A percentile compares a stretch with the other conserved stretches of the same genome.
Conservation (phyloP, 2,329 filamentous ascomycete genomes). For the Lecanicillium sp. region DNA sequence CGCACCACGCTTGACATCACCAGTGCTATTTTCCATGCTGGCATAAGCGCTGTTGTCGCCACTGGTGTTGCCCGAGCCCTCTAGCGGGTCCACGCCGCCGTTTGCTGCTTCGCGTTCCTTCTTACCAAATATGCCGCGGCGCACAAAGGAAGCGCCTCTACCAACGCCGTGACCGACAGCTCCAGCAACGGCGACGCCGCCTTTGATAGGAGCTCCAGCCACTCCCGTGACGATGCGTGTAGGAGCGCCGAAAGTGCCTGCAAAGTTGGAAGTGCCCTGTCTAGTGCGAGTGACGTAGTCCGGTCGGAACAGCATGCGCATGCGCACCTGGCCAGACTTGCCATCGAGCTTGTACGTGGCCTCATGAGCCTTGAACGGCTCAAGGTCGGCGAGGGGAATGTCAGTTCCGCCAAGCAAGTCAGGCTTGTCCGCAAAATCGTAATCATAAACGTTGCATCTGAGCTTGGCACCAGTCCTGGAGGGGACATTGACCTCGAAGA, state of each 20-base stretch:
- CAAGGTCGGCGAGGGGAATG: conserved; percentile 71
- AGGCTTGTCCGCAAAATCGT: conserved; percentile 92
- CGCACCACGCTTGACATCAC: conserved; percentile 15
- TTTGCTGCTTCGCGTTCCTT: conserved; percentile 55
- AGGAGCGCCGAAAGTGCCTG: conserved; percentile 78
- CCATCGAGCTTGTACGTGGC: conserved; percentile 71
- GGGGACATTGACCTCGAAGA: conserved; percentile 75
- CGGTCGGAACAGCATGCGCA: conserved; percentile 87
- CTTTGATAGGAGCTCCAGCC: conserved; percentile 88
- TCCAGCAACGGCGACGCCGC: conserved; percentile 68
- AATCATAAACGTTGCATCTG: conserved; percentile 79
- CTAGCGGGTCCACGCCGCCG: conserved; percentile 26
- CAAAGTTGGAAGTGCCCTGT: conserved; percentile 89
- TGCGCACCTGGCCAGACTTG: conserved; percentile 74
- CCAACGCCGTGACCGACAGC: conserved; percentile 71
- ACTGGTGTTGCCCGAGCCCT: conserved; percentile 24
- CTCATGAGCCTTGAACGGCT: conserved; percentile 78
- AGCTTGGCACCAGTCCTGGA: conserved; percentile 83
- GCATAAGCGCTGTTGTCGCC: conserved; percentile 12
- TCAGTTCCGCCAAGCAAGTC: conserved; percentile 75
- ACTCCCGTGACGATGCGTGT: conserved; percentile 79
- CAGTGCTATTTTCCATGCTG: conserved; percentile 22
- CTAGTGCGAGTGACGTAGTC: conserved; percentile 81
- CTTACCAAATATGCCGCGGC: conserved; percentile 70
- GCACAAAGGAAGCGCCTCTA: conserved; percentile 85